Evolutionary conservation across 2,329 filamentous ascomycete genomes (phyloP).

Genomic region (Diaporthe citriasiana): DNA sequence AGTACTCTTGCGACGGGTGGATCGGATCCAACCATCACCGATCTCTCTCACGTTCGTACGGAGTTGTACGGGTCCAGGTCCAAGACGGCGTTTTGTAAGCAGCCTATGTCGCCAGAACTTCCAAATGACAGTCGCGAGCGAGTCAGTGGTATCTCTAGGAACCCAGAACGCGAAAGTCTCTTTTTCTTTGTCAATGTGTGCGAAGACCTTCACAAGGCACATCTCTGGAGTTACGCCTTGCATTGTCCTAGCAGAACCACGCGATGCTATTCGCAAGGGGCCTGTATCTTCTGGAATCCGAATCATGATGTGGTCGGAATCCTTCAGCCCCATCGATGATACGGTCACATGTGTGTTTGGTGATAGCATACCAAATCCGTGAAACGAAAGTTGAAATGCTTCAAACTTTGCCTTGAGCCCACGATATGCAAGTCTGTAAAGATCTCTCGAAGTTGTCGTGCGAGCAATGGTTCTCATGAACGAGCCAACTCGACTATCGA

Average conservation of each 20-base stretch:
- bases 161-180: conserved; percentile 18
- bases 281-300: conserved; percentile 16
- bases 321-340: background rate
- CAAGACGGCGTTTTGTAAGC: fast-evolving
- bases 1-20: background rate
- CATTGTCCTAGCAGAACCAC: fast-evolving
- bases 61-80: no score
- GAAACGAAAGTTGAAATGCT: background rate
- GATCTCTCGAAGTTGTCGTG: background rate
- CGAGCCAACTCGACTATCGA: conserved; percentile 23
- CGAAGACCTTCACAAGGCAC: conserved; percentile 32
- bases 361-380: background rate
- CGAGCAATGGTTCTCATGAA: conserved; percentile 2
- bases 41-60: fast-evolving
- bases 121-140: conserved; percentile 6
- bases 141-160: background rate
- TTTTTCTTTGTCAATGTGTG: no score
- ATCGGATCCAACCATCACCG: background rate
- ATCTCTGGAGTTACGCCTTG: background rate
- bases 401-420: conserved; percentile 20
- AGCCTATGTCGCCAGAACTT: conserved; percentile 16
- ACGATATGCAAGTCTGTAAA: conserved; percentile 26
- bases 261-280: background rate
- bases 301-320: conserved; percentile 16
- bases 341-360: background rate